Base-by-base conservation (phyloP, 352 stramenopile genomes). In the Thalassiosira oceanica region DNA sequence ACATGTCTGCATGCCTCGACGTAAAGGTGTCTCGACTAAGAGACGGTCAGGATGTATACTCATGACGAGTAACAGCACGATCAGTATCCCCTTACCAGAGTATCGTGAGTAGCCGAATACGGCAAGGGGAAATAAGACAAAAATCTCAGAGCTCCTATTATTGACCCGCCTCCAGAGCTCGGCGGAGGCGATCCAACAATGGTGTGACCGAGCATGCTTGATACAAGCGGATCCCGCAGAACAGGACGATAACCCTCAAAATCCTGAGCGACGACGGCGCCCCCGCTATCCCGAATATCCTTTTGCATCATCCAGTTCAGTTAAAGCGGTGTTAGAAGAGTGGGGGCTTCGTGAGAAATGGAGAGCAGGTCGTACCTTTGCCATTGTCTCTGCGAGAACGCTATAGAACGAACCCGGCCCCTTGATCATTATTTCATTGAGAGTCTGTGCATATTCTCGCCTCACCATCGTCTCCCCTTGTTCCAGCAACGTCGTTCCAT, bases 1-100 rank as follows among this genome's bases (percentile, higher is more conserved):
- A 74, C 79, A 57, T 91, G 81, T 45, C 75, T 61, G 43, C 78
- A 71, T 10, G 76, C 78, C 62, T 91, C 84, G 1, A 82, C 70
- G 16, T 84, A 63, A 10, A 70, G 50, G 66, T 91, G 84, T 23
- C 74, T 43, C 7, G 82, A 87, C n/a, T n/a, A n/a, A n/a, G n/a
- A n/a, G n/a, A n/a, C n/a, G n/a, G n/a, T n/a, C n/a, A n/a, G n/a
- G n/a, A n/a, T n/a, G n/a, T n/a, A n/a, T n/a, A n/a, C n/a, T n/a
- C n/a, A n/a, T n/a, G n/a, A n/a, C n/a, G n/a, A n/a, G n/a, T n/a
- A n/a, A n/a, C n/a, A n/a, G n/a, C n/a, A n/a, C n/a, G n/a, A n/a
- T n/a, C n/a, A n/a, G n/a, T n/a, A n/a, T n/a, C n/a, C n/a, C n/a
- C n/a, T n/a, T n/a, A n/a, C n/a, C n/a, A 89, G 49, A 10, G 71